Evolutionary conservation across 1,284 basidiomycete genomes (phyloP), one percentile per base, ranked within the genome.

Genomic region (Termitomyces sp.): DNA sequence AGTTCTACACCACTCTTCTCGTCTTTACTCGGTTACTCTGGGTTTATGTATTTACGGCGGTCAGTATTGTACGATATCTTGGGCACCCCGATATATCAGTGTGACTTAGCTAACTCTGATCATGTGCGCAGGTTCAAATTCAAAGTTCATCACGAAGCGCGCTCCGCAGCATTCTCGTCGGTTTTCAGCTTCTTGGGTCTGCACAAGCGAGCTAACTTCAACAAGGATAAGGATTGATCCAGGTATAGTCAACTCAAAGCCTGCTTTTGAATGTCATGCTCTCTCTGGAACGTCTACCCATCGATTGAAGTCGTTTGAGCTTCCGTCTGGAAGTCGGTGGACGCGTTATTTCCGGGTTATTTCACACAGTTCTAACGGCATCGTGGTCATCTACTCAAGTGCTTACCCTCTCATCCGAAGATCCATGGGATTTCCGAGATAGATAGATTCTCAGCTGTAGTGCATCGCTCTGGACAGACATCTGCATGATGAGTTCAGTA

Each of bases 301-400:
- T 9, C 62, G 71, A 7, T 48, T 77, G 38, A 59, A 67, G 45
- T 64, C 69, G 21, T 76, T 76, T 56, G 72, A 76, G 10, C 71
- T 78, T 36, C 73, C 73, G 10, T 79, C 78, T 57, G 76, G 76
- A 1, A 78, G 76, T 30, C 8, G 28, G 28, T 50, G 76, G 76
- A 17, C 62, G 77, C 17, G 47, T 65, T 8, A 54, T 63, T n/a
- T 5, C 66, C 65, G 47, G 66, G 67, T 24, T 66, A 17, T 45
- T 5, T 39, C 24, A 15, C 26, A 17, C 17, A 26, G 17, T 24
- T n/a, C n/a, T 21, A 12, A 24, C 15, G 13, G 8, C 2, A 31
- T 30, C 17, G 12, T 13, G 24, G 39, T 24, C 39, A 50, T 24
- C n/a, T 10, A 39, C 24, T 24, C 24, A 2, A n/a, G n/a, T 17